phyloP scores from a whole-genome alignment of 441 rosid genomes.

The Brassica hybrid region DNA sequence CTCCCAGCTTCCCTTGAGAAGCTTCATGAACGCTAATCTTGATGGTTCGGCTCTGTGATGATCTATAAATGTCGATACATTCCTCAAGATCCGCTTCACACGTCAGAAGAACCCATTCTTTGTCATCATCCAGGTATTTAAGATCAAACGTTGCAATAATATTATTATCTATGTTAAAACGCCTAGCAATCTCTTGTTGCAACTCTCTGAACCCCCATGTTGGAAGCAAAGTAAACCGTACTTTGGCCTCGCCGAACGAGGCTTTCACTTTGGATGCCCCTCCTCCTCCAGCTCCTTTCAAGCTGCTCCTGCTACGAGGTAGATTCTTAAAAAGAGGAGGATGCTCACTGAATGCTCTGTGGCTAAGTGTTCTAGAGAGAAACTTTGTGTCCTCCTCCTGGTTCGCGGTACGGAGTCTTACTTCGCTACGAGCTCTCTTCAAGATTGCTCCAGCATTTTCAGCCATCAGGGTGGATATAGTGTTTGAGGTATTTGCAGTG shows the following conservation, averaged over 20 bases:
- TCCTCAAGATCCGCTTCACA: constrained; percentile 9
- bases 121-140: background rate
- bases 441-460: background rate
- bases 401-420: background rate
- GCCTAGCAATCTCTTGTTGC: constrained; percentile 8
- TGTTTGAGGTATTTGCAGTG: background rate
- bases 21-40: constrained; percentile 63
- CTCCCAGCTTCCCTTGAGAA: constrained; percentile 45
- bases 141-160: background rate
- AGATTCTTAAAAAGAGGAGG: background rate
- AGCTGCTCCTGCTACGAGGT: constrained; percentile 2
- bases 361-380: constrained; percentile 1
- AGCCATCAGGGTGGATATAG: background rate
- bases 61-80: constrained; percentile 2
- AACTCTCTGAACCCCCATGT: background rate
- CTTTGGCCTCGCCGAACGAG: background rate
- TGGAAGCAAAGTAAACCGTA: background rate
- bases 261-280: background rate
- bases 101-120: constrained; percentile 7
- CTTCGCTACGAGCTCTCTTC: constrained; percentile 4
- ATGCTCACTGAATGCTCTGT: background rate
- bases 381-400: background rate
- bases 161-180: background rate
- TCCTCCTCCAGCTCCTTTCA: background rate
- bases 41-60: background rate